These are phyloP conservation scores for Rhizomucor pusillus DNA, from an alignment of 371 early-diverging fungal genomes.

Conservation along the genomic window DNA sequence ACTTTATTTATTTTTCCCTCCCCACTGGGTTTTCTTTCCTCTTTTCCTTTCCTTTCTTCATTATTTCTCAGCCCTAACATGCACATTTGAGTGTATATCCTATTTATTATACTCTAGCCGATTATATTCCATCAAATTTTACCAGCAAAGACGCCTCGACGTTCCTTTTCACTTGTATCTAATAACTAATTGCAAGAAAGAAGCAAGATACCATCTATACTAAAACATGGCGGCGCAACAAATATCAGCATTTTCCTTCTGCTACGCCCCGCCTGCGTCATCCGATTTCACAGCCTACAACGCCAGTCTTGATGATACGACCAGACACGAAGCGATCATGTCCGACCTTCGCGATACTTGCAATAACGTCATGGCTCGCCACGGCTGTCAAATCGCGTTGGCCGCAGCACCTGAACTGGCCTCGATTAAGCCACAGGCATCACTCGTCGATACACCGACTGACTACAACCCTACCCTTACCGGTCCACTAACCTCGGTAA, in stretches of 20 bases:
- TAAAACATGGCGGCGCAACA: constrained; percentile 14
- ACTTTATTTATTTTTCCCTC: constrained; percentile 22
- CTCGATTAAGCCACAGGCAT: constrained; percentile 28
- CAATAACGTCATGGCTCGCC: constrained; percentile 19
- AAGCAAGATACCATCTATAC: constrained; percentile 5
- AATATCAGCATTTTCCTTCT: constrained; percentile 25
- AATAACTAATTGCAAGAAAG: constrained; percentile 8
- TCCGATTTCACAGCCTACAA: constrained; percentile 8
- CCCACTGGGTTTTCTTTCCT: constrained; percentile 8
- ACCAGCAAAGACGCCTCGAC: constrained; percentile 2
- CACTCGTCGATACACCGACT: constrained; percentile 37
- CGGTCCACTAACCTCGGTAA: constrained; percentile 37
- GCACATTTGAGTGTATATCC: constrained; percentile 16
- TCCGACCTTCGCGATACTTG: constrained; percentile 24
- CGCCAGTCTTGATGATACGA: constrained; percentile 3
- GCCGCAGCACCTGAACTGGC: constrained; percentile 20
- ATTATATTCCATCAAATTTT: neutral
- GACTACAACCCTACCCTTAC: constrained; percentile 42
- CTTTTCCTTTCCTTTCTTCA: constrained; percentile 18
- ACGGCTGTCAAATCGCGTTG: constrained; percentile 21
- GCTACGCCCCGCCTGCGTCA: constrained; percentile 25
- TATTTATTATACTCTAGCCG: constrained; percentile 4
- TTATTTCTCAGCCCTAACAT: constrained; percentile 12
- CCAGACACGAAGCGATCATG: constrained; percentile 9
- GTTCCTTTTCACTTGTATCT: constrained; percentile 7